These are phyloP conservation scores for Brassica incana DNA, from an alignment of 345 rosid genomes.

Conservation along the genomic window DNA sequence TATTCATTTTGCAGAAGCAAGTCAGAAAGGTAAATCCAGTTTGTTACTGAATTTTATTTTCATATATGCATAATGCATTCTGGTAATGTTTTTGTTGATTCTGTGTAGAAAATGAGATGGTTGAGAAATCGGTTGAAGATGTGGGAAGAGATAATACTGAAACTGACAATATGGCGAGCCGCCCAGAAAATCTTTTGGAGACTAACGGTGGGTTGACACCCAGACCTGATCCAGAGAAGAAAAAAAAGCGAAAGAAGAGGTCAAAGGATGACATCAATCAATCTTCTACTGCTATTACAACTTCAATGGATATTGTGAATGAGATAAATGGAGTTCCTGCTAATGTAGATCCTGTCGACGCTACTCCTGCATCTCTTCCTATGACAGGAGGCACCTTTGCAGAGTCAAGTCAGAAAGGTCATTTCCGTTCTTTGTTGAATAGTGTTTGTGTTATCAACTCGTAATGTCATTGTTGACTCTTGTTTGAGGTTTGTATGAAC, in stretches of 20 bases:
- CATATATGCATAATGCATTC: background rate
- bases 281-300: background rate
- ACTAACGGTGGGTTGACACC: conserved; percentile 7
- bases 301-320: background rate
- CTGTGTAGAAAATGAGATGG: conserved; percentile 9
- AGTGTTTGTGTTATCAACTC: background rate
- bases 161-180: background rate
- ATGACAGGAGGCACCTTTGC: background rate
- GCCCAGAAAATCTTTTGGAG: background rate
- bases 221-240: conserved; percentile 2
- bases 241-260: conserved; percentile 8
- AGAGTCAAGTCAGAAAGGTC: conserved; percentile 16
- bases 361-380: conserved; percentile 4
- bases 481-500: conserved; percentile 3
- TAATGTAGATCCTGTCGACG: conserved; percentile 1
- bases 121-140: conserved; percentile 6
- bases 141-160: background rate
- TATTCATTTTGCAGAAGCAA: background rate
- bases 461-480: background rate
- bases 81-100: background rate
- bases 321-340: conserved; percentile 13
- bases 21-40: conserved; percentile 22
- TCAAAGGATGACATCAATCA: background rate
- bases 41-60: background rate
- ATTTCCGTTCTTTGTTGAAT: background rate